phyloP scores from a whole-genome alignment of 2,329 filamentous ascomycete species.

The Chaetomiaceae sp. region DNA sequence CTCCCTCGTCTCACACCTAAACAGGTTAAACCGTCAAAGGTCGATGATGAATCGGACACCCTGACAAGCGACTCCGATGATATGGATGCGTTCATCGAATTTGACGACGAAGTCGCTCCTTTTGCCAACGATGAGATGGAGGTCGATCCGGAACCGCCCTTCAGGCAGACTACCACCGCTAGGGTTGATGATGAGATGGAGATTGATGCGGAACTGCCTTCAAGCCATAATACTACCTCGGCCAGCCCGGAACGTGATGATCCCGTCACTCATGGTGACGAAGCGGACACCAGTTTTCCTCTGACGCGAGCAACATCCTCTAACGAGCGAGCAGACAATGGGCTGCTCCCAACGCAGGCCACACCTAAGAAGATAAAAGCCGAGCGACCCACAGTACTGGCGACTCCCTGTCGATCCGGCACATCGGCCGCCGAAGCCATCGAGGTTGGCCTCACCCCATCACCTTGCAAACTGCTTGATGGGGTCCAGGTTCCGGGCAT shows the following conservation, averaged over 20 bases:
- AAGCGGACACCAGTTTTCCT: not conserved
- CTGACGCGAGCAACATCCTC: not conserved
- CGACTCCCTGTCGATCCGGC: conserved; percentile 1
- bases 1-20: conserved; percentile 25
- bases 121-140: conserved; percentile 17
- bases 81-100: conserved; percentile 48
- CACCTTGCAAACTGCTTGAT: not conserved
- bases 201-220: conserved; percentile 8
- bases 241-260: not conserved
- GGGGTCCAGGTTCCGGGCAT: conserved; percentile 14
- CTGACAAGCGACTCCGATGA: conserved; percentile 50
- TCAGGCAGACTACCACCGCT: not conserved
- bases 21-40: conserved; percentile 38
- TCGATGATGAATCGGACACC: conserved; percentile 44
- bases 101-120: conserved; percentile 27
- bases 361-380: conserved; percentile 10
- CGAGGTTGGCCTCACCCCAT: conserved; percentile 13
- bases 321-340: not conserved
- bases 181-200: conserved; percentile 22
- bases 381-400: not conserved
- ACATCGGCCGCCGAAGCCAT: conserved; percentile 11
- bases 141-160: conserved; percentile 8
- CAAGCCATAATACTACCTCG: not conserved
- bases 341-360: not conserved
- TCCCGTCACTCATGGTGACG: not conserved